phyloP scores from a whole-genome alignment of 2,329 filamentous ascomycete genomes.

The Phyllosticta paracitricarpa region DNA sequence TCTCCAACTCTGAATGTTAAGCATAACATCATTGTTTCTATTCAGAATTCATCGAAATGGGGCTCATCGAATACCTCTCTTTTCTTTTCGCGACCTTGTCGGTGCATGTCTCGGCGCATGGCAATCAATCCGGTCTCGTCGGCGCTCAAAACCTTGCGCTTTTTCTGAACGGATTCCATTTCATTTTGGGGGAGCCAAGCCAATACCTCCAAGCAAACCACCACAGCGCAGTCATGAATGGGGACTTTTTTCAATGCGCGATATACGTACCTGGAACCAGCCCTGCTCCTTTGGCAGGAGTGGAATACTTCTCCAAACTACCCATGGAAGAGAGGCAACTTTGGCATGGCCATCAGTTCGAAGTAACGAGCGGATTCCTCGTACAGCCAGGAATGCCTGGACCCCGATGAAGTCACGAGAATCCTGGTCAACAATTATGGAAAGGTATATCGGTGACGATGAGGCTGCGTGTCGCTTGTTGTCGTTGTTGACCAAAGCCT shows the following conservation, averaged over 20 bases:
- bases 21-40: not conserved
- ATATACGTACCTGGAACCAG: slow-evolving; percentile 11
- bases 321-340: slow-evolving; percentile 3
- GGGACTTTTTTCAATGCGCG: slow-evolving; percentile 10
- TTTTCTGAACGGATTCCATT: slow-evolving; percentile 11
- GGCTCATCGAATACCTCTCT: not conserved
- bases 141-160: slow-evolving; percentile 8
- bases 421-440: slow-evolving; percentile 7
- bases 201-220: slow-evolving; percentile 10
- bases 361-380: slow-evolving; percentile 4
- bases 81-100: not conserved
- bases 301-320: slow-evolving; percentile 9
- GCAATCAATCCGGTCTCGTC: not conserved
- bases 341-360: slow-evolving; percentile 10
- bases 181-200: slow-evolving; percentile 6
- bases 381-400: slow-evolving; percentile 7
- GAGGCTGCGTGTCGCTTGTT: not conserved
- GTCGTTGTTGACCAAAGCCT: not conserved
- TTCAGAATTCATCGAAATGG: not conserved
- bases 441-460: not conserved
- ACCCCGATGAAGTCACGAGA: slow-evolving; percentile 3
- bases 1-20: not conserved
- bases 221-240: slow-evolving; percentile 10
- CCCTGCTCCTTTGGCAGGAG: slow-evolving; percentile 7
- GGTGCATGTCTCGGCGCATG: not conserved